Evolutionary conservation across 2,329 filamentous ascomycete genomes (phyloP).

Genomic region (Hysterium pulicare): DNA sequence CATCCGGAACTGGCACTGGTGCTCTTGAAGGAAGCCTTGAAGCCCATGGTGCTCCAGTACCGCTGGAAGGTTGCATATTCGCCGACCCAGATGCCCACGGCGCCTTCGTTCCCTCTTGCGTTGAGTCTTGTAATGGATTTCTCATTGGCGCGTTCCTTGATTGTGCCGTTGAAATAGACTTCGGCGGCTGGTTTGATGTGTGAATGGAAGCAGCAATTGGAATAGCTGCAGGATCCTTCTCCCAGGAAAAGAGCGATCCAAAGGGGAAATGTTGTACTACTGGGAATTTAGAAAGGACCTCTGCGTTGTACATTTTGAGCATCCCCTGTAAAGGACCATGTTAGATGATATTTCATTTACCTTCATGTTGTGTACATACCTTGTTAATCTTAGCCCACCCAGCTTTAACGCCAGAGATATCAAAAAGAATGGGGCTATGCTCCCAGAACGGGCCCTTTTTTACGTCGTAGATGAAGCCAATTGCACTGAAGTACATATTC

Average conservation of each 20-base stretch:
- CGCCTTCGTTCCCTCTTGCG: conserved; percentile 17
- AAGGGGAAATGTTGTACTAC: conserved; percentile 87
- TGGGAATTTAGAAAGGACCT: conserved; percentile 93
- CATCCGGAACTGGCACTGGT: conserved; percentile 19
- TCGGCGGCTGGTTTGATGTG: conserved; percentile 34
- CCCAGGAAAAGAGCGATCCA: conserved; percentile 49
- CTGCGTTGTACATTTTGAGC: conserved; percentile 99
- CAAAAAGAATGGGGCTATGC: conserved; percentile 89
- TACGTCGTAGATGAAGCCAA: conserved; percentile 96
- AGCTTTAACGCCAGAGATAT: conserved; percentile 82
- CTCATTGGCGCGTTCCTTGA: conserved; percentile 19
- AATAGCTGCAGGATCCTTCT: conserved; percentile 41
- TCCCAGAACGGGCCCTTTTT: conserved; percentile 94
- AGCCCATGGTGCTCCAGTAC: conserved; percentile 26
- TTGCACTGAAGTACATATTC: conserved; percentile 85
- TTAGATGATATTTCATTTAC: not conserved
- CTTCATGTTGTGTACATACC: conserved; percentile 16
- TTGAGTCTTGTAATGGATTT: conserved; percentile 25
- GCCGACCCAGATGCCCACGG: conserved; percentile 9
- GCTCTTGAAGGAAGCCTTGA: conserved; percentile 10
- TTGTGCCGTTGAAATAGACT: conserved; percentile 17
- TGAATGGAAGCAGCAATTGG: conserved; percentile 31
- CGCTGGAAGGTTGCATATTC: conserved; percentile 8
- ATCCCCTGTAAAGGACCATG: conserved; percentile 62
- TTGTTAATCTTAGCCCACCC: conserved; percentile 98